These are phyloP conservation scores for Neophaeococcomyces mojaviensis DNA, from an alignment of 2,329 filamentous ascomycete genomes.

Conservation along the genomic window DNA sequence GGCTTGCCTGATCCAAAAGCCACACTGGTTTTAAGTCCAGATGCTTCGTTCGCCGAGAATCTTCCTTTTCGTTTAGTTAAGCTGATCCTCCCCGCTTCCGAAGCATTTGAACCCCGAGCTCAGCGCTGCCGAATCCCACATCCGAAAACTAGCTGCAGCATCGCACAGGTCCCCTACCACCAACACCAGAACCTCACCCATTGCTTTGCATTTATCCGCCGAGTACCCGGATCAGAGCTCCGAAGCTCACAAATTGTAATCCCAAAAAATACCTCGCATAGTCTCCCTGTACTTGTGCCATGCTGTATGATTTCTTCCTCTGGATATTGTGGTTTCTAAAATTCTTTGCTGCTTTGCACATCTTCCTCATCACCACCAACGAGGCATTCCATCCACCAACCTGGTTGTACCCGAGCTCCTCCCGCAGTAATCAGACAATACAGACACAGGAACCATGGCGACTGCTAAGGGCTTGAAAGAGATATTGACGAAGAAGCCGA, in stretches of 20 bases:
- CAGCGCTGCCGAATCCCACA: conserved; percentile 4
- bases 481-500: conserved; percentile 69
- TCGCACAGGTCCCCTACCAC: neutral
- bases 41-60: neutral
- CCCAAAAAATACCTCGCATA: neutral
- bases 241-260: neutral
- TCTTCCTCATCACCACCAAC: neutral
- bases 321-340: neutral
- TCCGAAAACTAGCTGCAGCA: neutral
- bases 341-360: neutral
- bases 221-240: neutral
- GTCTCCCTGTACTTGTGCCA: neutral
- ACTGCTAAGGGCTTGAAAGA: conserved; percentile 59
- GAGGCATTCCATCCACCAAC: conserved; percentile 4
- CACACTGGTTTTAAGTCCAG: neutral
- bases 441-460: conserved; percentile 7
- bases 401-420: neutral
- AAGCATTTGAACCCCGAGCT: neutral
- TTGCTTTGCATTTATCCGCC: conserved; percentile 1
- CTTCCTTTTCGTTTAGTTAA: no score
- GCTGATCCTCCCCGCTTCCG: neutral
- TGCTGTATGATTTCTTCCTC: neutral
- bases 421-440: neutral
- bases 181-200: neutral
- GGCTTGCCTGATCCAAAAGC: neutral